Evolutionary conservation across 2,329 filamentous ascomycete species (phyloP).

Genomic region (Helminthosporium solani): DNA sequence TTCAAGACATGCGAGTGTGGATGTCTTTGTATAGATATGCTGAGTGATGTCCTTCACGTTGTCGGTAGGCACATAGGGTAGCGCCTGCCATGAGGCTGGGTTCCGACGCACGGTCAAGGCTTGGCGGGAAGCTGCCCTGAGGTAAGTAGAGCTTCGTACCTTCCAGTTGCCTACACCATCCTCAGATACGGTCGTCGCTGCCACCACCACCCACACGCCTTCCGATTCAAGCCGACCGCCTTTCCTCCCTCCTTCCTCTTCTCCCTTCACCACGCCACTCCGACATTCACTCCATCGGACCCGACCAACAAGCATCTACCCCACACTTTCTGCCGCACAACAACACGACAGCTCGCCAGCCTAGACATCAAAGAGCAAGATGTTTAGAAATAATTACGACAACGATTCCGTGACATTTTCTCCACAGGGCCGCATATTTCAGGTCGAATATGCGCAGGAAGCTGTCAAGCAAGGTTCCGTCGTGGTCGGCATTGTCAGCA

Average conservation of each 20-base stretch:
- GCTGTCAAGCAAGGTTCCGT: constrained; percentile 99
- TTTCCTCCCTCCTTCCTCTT: background rate
- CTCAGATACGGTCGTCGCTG: background rate
- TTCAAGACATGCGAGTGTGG: background rate
- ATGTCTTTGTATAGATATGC: background rate
- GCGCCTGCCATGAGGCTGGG: constrained; percentile 9
- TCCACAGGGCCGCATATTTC: constrained; percentile 98
- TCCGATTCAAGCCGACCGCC: background rate
- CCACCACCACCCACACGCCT: background rate
- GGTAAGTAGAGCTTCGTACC: constrained; percentile 34
- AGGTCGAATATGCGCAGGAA: constrained; percentile 98
- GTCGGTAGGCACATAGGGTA: no score
- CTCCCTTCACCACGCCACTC: background rate
- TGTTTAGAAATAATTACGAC: constrained; percentile 99
- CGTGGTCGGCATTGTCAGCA: constrained; percentile 94
- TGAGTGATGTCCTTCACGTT: constrained; percentile 16
- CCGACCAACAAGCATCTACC: background rate
- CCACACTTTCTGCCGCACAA: background rate
- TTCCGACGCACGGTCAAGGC: constrained; percentile 13
- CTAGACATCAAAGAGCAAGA: constrained; percentile 65
- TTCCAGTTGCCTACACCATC: constrained; percentile 9
- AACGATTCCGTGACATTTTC: constrained; percentile 99
- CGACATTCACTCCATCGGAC: background rate
- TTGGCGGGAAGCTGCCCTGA: constrained; percentile 22
- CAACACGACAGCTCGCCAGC: background rate